Conservation (phyloP, 805 yeast genomes). For the Ogataea pini region DNA sequence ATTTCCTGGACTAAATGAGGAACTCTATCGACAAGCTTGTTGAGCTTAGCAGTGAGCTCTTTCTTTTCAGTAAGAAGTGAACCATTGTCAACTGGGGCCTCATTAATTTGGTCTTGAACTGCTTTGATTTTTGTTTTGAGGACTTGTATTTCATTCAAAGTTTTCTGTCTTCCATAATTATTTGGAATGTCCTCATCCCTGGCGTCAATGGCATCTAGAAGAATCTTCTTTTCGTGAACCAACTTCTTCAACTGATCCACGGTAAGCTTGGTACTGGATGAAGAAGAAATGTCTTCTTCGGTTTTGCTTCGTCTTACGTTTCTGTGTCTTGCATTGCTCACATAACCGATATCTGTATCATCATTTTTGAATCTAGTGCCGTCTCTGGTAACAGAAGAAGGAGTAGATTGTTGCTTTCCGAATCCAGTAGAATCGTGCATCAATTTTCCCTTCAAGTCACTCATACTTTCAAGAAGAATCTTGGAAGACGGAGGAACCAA, state of each 20-base stretch:
- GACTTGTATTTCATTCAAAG: slow-evolving; percentile 58
- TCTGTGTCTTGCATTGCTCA: slow-evolving; percentile 59
- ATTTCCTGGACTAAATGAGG: slow-evolving; percentile 71
- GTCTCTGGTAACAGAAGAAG: slow-evolving; percentile 39
- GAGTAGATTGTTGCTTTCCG: slow-evolving; percentile 17
- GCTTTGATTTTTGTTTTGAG: slow-evolving; percentile 61
- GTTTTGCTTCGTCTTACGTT: slow-evolving; percentile 33
- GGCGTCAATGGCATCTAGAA: slow-evolving; percentile 71
- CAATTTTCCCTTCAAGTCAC: slow-evolving; percentile 67
- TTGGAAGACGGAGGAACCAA: slow-evolving; percentile 84
- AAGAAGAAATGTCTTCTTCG: slow-evolving; percentile 20
- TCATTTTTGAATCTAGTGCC: slow-evolving; percentile 72
- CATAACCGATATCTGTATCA: slow-evolving; percentile 67
- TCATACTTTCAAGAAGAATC: slow-evolving; percentile 68
- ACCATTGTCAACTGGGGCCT: slow-evolving; percentile 26
- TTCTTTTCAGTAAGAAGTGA: slow-evolving; percentile 47
- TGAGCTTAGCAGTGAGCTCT: slow-evolving; percentile 57
- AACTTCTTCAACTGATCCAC: slow-evolving; percentile 60
- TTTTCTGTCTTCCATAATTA: slow-evolving; percentile 36
- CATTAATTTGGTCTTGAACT: slow-evolving; percentile 42
- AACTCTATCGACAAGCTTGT: slow-evolving; percentile 64
- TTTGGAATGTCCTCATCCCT: slow-evolving; percentile 50
- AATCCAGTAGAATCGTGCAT: slow-evolving; percentile 38
- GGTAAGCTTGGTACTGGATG: slow-evolving; percentile 38
- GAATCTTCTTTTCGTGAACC: slow-evolving; percentile 69